phyloP scores from a whole-genome alignment of 2,329 filamentous ascomycete genomes.

The Alternaria sp. region DNA sequence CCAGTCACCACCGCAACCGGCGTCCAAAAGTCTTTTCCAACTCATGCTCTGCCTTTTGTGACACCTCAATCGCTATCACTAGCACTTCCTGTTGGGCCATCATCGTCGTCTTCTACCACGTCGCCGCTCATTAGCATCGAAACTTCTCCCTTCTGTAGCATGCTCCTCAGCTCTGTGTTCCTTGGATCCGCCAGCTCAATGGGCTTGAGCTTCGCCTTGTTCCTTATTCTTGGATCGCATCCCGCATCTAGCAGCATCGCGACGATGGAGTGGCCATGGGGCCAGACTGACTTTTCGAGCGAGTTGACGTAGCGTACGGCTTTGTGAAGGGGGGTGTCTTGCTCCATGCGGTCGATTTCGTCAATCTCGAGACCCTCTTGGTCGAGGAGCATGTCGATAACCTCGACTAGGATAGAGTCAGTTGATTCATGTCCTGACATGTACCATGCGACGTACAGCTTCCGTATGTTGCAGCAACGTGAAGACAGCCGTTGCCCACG shows the following conservation, averaged over 20 bases:
- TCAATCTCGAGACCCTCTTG: slow-evolving; percentile 88
- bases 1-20: slow-evolving; percentile 4
- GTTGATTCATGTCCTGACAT: neutral
- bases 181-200: slow-evolving; percentile 76
- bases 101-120: slow-evolving; percentile 60
- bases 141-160: slow-evolving; percentile 77
- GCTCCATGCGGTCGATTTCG: slow-evolving; percentile 73
- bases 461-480: slow-evolving; percentile 85
- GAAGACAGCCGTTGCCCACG: slow-evolving; percentile 87
- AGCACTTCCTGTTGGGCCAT: slow-evolving; percentile 57
- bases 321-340: slow-evolving; percentile 81
- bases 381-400: slow-evolving; percentile 83
- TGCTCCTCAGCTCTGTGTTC: slow-evolving; percentile 67
- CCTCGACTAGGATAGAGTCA: slow-evolving; percentile 66
- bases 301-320: slow-evolving; percentile 79
- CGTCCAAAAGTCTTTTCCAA: slow-evolving; percentile 1
- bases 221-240: slow-evolving; percentile 68
- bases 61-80: slow-evolving; percentile 54
- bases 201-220: slow-evolving; percentile 77
- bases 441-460: slow-evolving; percentile 67
- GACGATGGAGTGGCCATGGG: slow-evolving; percentile 73
- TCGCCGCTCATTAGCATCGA: slow-evolving; percentile 59
- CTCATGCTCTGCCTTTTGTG: slow-evolving; percentile 3
- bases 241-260: slow-evolving; percentile 86
- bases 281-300: slow-evolving; percentile 68